Percentiles rank a stretch among this genome's conserved stretches.
Evolutionary conservation across 148 eudicot species (phyloP).

Genomic region (Chenopodium suecicum): DNA sequence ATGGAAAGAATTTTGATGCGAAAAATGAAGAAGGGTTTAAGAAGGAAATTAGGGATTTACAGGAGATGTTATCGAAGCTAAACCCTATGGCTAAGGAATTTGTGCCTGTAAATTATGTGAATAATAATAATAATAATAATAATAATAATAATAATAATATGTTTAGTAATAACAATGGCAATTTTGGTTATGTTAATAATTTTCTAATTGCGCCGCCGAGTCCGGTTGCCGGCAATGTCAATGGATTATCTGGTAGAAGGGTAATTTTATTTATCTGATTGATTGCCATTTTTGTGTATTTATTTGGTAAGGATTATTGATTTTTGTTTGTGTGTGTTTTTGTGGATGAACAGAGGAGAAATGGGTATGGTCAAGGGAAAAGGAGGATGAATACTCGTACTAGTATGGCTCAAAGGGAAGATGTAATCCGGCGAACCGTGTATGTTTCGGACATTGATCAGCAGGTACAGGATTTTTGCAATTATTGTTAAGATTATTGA

Average conservation of each 20-base stretch:
- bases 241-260: slow-evolving; percentile 49
- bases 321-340: neutral
- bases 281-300: neutral
- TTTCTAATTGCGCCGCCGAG: slow-evolving; percentile 41
- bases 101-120: slow-evolving; percentile 39
- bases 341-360: slow-evolving; percentile 52
- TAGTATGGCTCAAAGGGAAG: slow-evolving; percentile 83
- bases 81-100: slow-evolving; percentile 87
- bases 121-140: slow-evolving; percentile 12
- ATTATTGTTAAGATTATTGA: neutral
- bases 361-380: slow-evolving; percentile 53
- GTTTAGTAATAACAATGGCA: slow-evolving; percentile 15
- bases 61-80: slow-evolving; percentile 69
- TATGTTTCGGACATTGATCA: slow-evolving; percentile 98
- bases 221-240: slow-evolving; percentile 35
- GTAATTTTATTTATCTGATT: slow-evolving; percentile 30
- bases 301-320: neutral
- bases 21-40: slow-evolving; percentile 39
- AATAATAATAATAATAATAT: slow-evolving; percentile 11
- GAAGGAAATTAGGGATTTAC: slow-evolving; percentile 67
- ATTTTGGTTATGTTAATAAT: slow-evolving; percentile 39
- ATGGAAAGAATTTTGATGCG: slow-evolving; percentile 1
- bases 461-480: slow-evolving; percentile 48
- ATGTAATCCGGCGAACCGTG: slow-evolving; percentile 78
- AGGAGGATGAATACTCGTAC: slow-evolving; percentile 75